Evolutionary conservation across 805 yeast genomes (phyloP).

Genomic region (Candida vaughaniae): DNA sequence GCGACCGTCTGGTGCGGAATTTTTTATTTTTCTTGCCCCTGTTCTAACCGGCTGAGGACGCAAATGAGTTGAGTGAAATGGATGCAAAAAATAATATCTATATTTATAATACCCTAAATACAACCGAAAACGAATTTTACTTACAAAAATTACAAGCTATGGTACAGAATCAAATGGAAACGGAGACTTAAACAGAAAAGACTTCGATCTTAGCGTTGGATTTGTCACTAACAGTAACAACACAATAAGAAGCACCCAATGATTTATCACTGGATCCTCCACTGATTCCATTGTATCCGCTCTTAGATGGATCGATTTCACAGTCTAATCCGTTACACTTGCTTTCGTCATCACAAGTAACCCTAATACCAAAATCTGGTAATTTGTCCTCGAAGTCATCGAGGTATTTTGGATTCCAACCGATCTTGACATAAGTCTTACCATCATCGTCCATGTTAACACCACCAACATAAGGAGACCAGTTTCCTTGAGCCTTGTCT

Average conservation of each 20-base stretch:
- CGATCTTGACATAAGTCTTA: constrained; percentile 78
- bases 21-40: too few species aligned
- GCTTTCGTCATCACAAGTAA: constrained; percentile 68
- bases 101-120: too few species aligned
- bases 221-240: constrained; percentile 68
- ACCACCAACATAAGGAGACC: constrained; percentile 94
- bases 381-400: constrained; percentile 55
- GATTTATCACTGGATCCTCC: constrained; percentile 45
- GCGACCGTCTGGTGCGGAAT: too few species aligned
- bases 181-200: constrained; percentile 35
- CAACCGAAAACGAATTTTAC: too few species aligned
- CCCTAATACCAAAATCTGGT: constrained; percentile 70
- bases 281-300: constrained; percentile 55
- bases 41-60: too few species aligned
- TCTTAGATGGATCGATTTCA: constrained; percentile 70
- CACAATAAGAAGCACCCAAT: constrained; percentile 73
- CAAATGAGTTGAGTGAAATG: too few species aligned
- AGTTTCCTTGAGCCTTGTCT: constrained; percentile 73
- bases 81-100: too few species aligned
- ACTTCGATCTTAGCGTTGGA: constrained; percentile 73
- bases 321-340: constrained; percentile 79
- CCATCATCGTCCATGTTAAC: constrained; percentile 73
- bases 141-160: too few species aligned
- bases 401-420: constrained; percentile 86
- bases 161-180: too few species aligned